Conservation (phyloP, 2,329 filamentous ascomycete species). For the Penicillium sp. region DNA sequence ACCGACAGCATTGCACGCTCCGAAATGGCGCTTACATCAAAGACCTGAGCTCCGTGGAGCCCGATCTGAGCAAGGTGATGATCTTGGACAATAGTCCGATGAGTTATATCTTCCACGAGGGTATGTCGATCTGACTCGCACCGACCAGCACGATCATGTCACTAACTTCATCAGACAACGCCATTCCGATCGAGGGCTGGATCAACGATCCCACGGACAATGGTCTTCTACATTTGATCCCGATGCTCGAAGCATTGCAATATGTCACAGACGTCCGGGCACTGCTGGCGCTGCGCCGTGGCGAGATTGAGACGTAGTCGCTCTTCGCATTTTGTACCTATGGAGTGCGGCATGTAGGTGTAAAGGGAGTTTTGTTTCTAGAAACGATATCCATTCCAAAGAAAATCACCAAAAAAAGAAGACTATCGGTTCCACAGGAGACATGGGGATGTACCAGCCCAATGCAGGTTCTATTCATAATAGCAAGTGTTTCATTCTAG, state of each 20-base stretch:
- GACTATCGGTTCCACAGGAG: conserved; percentile 3
- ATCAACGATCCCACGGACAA: conserved; percentile 98
- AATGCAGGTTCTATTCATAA: background rate
- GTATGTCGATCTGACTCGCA: conserved; percentile 50
- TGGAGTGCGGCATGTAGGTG: conserved; percentile 15
- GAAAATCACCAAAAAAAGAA: conserved; percentile 4
- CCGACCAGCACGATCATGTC: background rate
- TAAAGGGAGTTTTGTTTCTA: conserved; percentile 19
- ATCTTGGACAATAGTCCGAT: conserved; percentile 97
- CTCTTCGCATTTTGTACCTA: conserved; percentile 12
- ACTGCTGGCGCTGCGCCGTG: conserved; percentile 80
- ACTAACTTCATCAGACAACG: conserved; percentile 69
- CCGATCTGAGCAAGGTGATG: conserved; percentile 96
- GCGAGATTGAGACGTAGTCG: conserved; percentile 56
- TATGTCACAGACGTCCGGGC: conserved; percentile 96
- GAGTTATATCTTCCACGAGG: conserved; percentile 98
- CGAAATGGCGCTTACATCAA: conserved; percentile 97
- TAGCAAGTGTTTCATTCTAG: background rate
- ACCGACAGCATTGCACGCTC: conserved; percentile 95
- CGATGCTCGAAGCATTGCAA: conserved; percentile 88
- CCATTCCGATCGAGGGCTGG: conserved; percentile 98
- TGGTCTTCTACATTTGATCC: conserved; percentile 87
- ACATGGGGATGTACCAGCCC: conserved; percentile 4
- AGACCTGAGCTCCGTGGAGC: conserved; percentile 91
- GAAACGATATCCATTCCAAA: conserved; percentile 5